Conservation (phyloP, 257 asterid species). For the Phtheirospermum japonicum region DNA sequence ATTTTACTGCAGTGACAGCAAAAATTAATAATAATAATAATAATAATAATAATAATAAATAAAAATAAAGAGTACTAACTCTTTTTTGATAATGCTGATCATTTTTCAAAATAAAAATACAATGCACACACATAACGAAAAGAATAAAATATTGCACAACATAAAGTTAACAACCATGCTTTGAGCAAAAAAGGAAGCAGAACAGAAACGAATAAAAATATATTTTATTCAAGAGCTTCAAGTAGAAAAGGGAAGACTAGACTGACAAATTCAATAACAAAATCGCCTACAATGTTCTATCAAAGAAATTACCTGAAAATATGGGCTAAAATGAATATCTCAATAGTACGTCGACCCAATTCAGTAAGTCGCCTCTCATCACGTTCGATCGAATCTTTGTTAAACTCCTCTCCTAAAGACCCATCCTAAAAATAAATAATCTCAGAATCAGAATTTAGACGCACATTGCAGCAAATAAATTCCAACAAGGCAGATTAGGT, state of each 20-base stretch:
- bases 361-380: conserved; percentile 93
- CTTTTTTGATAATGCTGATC: background rate
- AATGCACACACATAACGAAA: background rate
- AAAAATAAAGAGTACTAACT: too few relatives aligned
- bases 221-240: background rate
- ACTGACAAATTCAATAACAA: background rate
- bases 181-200: background rate
- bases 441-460: conserved; percentile 5
- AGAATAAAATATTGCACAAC: background rate
- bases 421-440: conserved; percentile 55
- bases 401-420: conserved; percentile 68
- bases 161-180: background rate
- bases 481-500: background rate
- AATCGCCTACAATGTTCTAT: background rate
- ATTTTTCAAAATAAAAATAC: background rate
- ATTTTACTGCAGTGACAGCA: conserved; percentile 50
- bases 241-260: background rate
- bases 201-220: background rate
- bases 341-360: conserved; percentile 92
- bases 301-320: conserved; percentile 61
- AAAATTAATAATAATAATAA: too few relatives aligned
- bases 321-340: conserved; percentile 75
- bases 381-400: conserved; percentile 67
- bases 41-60: too few relatives aligned
- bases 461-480: background rate